Evolutionary conservation across 1,139 yeast species (phyloP).

Genomic region (Taphrina confusa): DNA sequence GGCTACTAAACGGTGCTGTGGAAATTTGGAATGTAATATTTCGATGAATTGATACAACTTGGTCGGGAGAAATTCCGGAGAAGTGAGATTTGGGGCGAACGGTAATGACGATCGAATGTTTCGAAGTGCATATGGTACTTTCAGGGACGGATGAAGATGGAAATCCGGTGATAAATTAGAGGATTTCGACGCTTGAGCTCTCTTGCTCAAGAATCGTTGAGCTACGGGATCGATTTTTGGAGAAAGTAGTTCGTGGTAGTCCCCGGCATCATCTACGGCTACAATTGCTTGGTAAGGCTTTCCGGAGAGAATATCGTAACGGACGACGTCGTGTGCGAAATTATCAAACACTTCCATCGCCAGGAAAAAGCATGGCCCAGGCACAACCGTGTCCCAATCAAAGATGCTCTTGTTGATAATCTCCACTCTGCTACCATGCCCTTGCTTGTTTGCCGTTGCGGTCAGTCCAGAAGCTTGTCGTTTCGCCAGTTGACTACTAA

Average conservation of each 20-base stretch:
- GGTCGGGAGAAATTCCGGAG: constrained; percentile 81
- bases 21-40: constrained; percentile 64
- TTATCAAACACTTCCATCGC: constrained; percentile 86
- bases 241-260: constrained; percentile 71
- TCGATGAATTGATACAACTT: constrained; percentile 67
- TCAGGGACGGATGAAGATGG: constrained; percentile 21
- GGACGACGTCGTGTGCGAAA: constrained; percentile 75
- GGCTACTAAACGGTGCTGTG: constrained; percentile 69
- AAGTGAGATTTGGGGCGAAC: constrained; percentile 65
- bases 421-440: constrained; percentile 58
- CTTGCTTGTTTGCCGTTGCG: constrained; percentile 41
- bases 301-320: constrained; percentile 70
- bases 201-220: constrained; percentile 55
- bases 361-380: constrained; percentile 74
- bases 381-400: constrained; percentile 66
- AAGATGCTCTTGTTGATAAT: constrained; percentile 73
- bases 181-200: constrained; percentile 52
- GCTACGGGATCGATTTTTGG: constrained; percentile 69
- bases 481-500: constrained; percentile 65
- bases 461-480: constrained; percentile 55
- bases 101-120: constrained; percentile 54
- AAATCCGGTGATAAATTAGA: background rate
- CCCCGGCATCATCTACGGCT: constrained; percentile 70
- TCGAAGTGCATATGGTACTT: constrained; percentile 46
- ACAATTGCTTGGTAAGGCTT: constrained; percentile 79